A percentile compares a stretch with the other conserved stretches of the same genome.
phyloP scores from a whole-genome alignment of 2,329 filamentous ascomycete genomes.

The Lasiodiplodia theobromae region DNA sequence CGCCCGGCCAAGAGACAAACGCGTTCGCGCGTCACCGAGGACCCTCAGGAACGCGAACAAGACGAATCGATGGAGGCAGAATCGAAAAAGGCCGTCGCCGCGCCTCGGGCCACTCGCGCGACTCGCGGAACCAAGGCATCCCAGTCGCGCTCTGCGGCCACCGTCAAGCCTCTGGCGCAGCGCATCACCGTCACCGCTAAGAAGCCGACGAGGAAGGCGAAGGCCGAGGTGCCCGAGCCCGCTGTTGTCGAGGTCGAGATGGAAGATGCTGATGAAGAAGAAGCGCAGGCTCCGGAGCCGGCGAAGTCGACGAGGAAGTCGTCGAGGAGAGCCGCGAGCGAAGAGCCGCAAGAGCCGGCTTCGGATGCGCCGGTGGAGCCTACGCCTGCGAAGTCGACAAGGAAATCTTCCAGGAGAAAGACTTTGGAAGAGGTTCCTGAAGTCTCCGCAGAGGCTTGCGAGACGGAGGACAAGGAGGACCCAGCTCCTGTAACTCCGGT shows the following conservation, averaged over 20 bases:
- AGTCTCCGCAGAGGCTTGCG: not conserved
- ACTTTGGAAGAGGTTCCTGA: conserved; percentile 1
- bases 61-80: conserved; percentile 2
- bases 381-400: conserved; percentile 10
- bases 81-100: not conserved
- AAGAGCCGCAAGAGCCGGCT: not conserved
- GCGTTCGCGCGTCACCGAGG: not conserved
- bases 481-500: not conserved
- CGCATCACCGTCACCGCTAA: conserved; percentile 22
- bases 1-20: conserved; percentile 26
- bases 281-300: not conserved
- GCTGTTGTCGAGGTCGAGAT: conserved; percentile 11
- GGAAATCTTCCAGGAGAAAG: not conserved
- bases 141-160: not conserved
- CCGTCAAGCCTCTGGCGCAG: conserved; percentile 29
- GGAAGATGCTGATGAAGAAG: conserved; percentile 8
- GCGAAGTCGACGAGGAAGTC: conserved; percentile 1
- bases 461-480: not conserved
- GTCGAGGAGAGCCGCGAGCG: conserved; percentile 14
- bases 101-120: conserved; percentile 24
- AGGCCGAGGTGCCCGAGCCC: not conserved
- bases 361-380: not conserved
- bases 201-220: conserved; percentile 9
- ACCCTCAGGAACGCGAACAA: not conserved
- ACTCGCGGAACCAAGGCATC: conserved; percentile 24